Conservation (phyloP, 306 rosid species). For the Malus sieversii region DNA sequence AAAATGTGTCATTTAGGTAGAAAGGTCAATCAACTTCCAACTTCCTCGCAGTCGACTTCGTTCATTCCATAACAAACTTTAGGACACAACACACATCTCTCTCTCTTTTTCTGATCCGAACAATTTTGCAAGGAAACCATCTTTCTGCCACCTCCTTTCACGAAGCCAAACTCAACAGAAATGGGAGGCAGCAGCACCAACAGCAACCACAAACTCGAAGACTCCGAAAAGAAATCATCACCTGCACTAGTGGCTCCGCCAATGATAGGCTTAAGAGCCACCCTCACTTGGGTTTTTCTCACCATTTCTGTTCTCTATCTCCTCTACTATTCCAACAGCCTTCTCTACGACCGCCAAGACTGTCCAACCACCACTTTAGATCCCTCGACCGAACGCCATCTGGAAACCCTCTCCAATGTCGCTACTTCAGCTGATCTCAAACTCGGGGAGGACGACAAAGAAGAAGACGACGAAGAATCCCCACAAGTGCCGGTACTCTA, state of each 20-base stretch:
- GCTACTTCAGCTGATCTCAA: constrained; percentile 6
- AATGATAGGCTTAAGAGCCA: constrained; percentile 29
- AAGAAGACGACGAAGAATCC: background rate
- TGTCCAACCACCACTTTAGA: constrained; percentile 29
- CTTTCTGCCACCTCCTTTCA: constrained; percentile 16
- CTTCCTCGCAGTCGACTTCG: constrained; percentile 36
- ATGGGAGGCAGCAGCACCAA: constrained; percentile 11
- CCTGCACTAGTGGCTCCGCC: constrained; percentile 2
- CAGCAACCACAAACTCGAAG: constrained; percentile 14
- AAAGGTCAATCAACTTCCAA: constrained; percentile 15
- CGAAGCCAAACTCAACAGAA: constrained; percentile 4
- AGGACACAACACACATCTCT: background rate
- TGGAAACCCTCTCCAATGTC: constrained; percentile 23
- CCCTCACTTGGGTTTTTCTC: constrained; percentile 46
- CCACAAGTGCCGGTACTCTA: constrained; percentile 12
- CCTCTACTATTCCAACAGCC: constrained; percentile 46
- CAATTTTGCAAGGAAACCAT: constrained; percentile 9
- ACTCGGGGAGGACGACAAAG: background rate
- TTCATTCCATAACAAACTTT: constrained; percentile 24
- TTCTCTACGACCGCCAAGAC: constrained; percentile 39
- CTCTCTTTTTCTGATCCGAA: constrained; percentile 38
- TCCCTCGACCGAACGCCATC: constrained; percentile 14
- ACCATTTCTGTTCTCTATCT: constrained; percentile 36
- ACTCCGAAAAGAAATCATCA: constrained; percentile 14
- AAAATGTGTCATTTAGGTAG: background rate